Evolutionary conservation across 768 basidiomycete genomes (phyloP).

Genomic region (Neoboletus subvelutipes): DNA sequence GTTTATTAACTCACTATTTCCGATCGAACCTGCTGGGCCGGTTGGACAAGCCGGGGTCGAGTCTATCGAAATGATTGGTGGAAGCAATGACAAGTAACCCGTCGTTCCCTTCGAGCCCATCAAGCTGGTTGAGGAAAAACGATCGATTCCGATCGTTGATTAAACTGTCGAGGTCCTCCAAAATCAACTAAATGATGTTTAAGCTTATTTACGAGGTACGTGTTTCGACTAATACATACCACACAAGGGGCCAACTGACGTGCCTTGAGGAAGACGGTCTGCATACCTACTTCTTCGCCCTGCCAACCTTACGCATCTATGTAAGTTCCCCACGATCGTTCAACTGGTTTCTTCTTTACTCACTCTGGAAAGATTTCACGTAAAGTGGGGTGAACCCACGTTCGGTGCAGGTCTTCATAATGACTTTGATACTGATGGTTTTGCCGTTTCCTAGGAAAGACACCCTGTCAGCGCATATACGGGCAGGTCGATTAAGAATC

Average conservation of each 20-base stretch:
- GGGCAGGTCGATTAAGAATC: constrained; percentile 4
- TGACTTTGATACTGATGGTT: constrained; percentile 77
- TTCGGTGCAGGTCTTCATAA: constrained; percentile 72
- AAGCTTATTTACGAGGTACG: not conserved
- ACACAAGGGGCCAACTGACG: constrained; percentile 68
- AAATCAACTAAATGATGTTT: constrained; percentile 29
- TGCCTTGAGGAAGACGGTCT: constrained; percentile 68
- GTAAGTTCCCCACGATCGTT: constrained; percentile 7
- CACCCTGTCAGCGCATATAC: not conserved
- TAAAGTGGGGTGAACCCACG: constrained; percentile 69
- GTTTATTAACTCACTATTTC: constrained; percentile 61
- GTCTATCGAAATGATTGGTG: constrained; percentile 80
- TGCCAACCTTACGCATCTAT: constrained; percentile 40
- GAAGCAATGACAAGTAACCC: constrained; percentile 76
- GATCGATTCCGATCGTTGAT: constrained; percentile 78
- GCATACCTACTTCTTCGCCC: constrained; percentile 70
- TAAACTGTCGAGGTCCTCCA: constrained; percentile 75
- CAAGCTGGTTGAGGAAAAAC: constrained; percentile 86
- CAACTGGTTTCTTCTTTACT: constrained; percentile 17
- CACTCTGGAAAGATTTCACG: constrained; percentile 78
- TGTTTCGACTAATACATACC: constrained; percentile 45
- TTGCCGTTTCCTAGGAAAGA: constrained; percentile 72
- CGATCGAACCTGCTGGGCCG: constrained; percentile 85
- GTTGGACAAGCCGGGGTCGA: constrained; percentile 74
- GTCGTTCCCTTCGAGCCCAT: constrained; percentile 77